Conservation (phyloP, 2,329 filamentous ascomycete genomes). For the Cordyceps cateniannulata region DNA sequence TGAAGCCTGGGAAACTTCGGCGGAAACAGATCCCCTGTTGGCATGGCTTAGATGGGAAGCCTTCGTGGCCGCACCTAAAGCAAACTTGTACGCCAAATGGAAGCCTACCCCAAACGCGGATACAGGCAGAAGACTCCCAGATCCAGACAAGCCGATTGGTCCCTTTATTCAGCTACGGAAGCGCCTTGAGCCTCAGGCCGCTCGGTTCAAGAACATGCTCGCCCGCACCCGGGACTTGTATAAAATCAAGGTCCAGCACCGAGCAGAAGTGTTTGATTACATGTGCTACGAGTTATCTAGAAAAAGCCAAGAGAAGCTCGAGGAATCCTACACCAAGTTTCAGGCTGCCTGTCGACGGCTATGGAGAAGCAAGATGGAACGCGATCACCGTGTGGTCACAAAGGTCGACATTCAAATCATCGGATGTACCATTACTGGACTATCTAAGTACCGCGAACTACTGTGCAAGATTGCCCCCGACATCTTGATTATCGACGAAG, state of each 20-base stretch:
- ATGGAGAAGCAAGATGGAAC: slow-evolving; percentile 52
- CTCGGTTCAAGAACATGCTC: slow-evolving; percentile 8
- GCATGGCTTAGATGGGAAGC: slow-evolving; percentile 16
- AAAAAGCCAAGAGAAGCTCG: slow-evolving; percentile 39
- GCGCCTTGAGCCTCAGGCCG: slow-evolving; percentile 15
- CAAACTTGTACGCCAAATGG: background rate
- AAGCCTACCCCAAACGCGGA: background rate
- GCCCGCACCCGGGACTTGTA: slow-evolving; percentile 45
- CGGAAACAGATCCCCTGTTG: slow-evolving; percentile 6
- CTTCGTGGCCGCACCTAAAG: background rate
- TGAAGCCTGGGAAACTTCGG: slow-evolving; percentile 28
- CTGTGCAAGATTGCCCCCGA: slow-evolving; percentile 59
- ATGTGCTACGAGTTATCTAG: slow-evolving; percentile 52
- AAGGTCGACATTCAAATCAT: slow-evolving; percentile 43
- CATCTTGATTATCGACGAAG: slow-evolving; percentile 71
- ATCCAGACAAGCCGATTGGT: slow-evolving; percentile 5
- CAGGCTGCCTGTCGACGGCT: slow-evolving; percentile 42
- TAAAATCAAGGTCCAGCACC: slow-evolving; percentile 45
- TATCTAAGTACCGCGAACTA: slow-evolving; percentile 72
- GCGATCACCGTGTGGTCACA: slow-evolving; percentile 41
- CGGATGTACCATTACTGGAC: slow-evolving; percentile 67
- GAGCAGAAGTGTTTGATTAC: slow-evolving; percentile 61
- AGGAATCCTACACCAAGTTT: slow-evolving; percentile 43
- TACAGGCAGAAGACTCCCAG: background rate
- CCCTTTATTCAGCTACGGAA: background rate